Percentiles rank a stretch among this genome's conserved stretches.
phyloP scores from a whole-genome alignment of 2,329 filamentous ascomycete genomes.

The Penicillium sp. region DNA sequence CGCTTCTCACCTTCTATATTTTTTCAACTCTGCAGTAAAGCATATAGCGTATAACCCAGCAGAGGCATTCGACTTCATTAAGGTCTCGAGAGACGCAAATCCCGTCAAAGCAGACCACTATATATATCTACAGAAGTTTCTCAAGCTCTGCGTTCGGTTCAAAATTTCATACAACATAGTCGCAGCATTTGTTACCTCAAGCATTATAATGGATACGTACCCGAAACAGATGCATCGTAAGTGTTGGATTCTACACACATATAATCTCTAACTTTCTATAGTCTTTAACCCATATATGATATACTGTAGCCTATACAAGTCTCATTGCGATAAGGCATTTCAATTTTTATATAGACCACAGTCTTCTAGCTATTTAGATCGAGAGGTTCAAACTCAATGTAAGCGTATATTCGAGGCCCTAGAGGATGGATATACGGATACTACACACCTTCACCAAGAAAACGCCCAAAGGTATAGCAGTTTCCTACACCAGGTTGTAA shows the following conservation, averaged over 20 bases:
- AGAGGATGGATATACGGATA: background rate
- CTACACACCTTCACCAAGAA: background rate
- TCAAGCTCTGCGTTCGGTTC: background rate
- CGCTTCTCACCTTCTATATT: background rate
- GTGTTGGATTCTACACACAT: background rate
- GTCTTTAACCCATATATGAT: background rate
- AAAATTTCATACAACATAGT: constrained; percentile 5
- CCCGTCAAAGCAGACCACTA: constrained; percentile 1
- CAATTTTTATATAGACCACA: background rate
- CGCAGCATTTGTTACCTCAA: constrained; percentile 4
- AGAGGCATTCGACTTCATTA: background rate
- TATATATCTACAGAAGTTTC: constrained; percentile 7
- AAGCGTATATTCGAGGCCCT: constrained; percentile 2
- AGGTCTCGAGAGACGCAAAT: background rate
- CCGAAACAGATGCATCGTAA: constrained; percentile 8
- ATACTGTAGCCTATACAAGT: background rate
- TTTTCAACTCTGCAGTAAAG: background rate
- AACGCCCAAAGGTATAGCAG: background rate
- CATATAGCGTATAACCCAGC: background rate
- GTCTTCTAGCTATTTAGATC: constrained; percentile 1
- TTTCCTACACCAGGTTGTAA: background rate
- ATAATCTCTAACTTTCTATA: constrained; percentile 4
- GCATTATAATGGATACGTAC: constrained; percentile 12
- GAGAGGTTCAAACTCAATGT: constrained; percentile 7
- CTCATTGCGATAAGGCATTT: constrained; percentile 6